Percentiles rank a stretch among this genome's conserved stretches.
These are phyloP conservation scores for Boletus subparvulus DNA, from an alignment of 768 basidiomycete species.

Conservation along the genomic window DNA sequence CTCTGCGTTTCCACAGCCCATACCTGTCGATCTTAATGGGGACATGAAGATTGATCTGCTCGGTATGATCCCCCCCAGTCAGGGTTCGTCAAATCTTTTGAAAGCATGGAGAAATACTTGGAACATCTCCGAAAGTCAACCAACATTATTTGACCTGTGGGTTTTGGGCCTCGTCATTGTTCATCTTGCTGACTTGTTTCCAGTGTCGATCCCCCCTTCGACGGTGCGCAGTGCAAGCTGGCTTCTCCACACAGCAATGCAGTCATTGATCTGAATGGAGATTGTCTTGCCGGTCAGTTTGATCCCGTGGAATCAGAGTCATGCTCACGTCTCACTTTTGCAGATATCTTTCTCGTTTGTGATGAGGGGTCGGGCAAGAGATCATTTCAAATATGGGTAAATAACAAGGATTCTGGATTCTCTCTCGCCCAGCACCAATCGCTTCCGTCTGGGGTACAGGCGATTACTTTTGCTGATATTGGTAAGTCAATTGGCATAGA, in stretches of 20 bases:
- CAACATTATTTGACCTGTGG: slow-evolving; percentile 68
- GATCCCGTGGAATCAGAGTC: neutral
- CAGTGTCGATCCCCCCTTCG: slow-evolving; percentile 61
- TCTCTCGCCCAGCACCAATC: slow-evolving; percentile 60
- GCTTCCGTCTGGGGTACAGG: slow-evolving; percentile 74
- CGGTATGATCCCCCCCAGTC: slow-evolving; percentile 52
- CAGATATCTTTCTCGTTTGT: slow-evolving; percentile 90
- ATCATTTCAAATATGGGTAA: slow-evolving; percentile 91
- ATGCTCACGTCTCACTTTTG: slow-evolving; percentile 3
- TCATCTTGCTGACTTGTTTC: slow-evolving; percentile 4
- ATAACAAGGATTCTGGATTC: slow-evolving; percentile 77
- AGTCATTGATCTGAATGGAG: slow-evolving; percentile 90
- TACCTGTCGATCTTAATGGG: slow-evolving; percentile 83
- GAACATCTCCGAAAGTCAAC: slow-evolving; percentile 54
- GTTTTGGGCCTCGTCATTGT: slow-evolving; percentile 20
- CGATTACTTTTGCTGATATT: slow-evolving; percentile 87
- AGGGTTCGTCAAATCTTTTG: slow-evolving; percentile 39
- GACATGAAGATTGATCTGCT: slow-evolving; percentile 89
- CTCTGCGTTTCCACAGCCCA: slow-evolving; percentile 75
- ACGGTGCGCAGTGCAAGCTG: slow-evolving; percentile 67
- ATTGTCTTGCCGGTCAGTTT: slow-evolving; percentile 81
- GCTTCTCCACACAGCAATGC: slow-evolving; percentile 93
- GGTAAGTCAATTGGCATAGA: slow-evolving; percentile 45
- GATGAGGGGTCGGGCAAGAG: slow-evolving; percentile 55
- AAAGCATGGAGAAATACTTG: slow-evolving; percentile 82